Conservation (phyloP, 176 grass and related monocot species). For the Miscanthus lutarioriparius region DNA sequence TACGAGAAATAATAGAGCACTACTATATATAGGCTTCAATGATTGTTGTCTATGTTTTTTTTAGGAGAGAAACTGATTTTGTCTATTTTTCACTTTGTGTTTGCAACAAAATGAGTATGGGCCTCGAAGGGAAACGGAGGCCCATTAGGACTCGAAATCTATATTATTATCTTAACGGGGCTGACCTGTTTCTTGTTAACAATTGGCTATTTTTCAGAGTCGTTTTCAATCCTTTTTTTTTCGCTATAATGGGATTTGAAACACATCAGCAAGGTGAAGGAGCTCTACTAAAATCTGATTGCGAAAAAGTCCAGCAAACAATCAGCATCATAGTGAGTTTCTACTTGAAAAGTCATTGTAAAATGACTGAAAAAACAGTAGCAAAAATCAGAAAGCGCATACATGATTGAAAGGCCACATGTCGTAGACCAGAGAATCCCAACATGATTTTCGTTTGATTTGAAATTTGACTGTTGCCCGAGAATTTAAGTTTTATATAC, state of each 20-base stretch:
- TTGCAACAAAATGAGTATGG: neutral
- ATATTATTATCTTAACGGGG: neutral
- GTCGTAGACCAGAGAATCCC: neutral
- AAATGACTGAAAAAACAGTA: neutral
- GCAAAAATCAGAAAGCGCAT: neutral
- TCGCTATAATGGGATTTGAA: neutral
- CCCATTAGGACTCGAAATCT: neutral
- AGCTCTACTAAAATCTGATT: neutral
- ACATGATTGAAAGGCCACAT: neutral
- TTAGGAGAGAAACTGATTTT: no score
- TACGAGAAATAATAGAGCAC: neutral
- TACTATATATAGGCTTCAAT: neutral
- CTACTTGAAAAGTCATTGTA: neutral
- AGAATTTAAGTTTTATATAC: neutral
- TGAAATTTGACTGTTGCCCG: neutral
- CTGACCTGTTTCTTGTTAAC: neutral
- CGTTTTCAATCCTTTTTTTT: neutral
- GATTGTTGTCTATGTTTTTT: neutral
- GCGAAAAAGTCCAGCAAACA: neutral
- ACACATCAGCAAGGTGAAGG: neutral
- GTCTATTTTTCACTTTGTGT: no score
- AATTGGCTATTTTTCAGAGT: neutral
- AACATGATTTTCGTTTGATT: neutral
- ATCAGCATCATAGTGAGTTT: neutral
- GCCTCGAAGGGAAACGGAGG: neutral